Percentiles rank a stretch among this genome's conserved stretches.
phyloP scores from a whole-genome alignment of 805 yeast genomes.

The Ogataea dorogensis region DNA sequence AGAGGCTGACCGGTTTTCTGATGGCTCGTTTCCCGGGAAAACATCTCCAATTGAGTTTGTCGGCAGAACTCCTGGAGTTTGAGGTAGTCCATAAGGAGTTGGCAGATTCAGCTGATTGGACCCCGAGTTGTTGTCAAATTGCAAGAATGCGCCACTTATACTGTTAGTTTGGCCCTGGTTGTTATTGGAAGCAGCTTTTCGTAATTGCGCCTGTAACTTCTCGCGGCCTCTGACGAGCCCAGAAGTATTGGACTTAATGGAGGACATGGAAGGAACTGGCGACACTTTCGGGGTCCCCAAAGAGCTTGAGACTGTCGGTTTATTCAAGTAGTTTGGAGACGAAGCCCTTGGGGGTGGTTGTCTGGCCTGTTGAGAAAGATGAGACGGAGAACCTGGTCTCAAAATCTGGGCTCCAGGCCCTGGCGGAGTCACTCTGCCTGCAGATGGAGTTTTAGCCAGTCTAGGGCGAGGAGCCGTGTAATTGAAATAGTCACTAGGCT shows the following conservation, averaged over 20 bases:
- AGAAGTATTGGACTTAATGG: conserved; percentile 3
- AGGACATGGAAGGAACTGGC: conserved; percentile 6
- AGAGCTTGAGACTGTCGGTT: conserved; percentile 4
- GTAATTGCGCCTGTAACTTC: conserved; percentile 23
- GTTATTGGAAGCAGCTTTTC: conserved; percentile 19
- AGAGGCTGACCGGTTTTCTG: background rate
- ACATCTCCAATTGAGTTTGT: conserved; percentile 24
- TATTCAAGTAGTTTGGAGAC: conserved; percentile 14
- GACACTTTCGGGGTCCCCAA: conserved; percentile 5
- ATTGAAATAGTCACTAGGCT: conserved; percentile 28
- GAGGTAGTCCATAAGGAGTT: conserved; percentile 16
- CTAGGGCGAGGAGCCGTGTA: conserved; percentile 30
- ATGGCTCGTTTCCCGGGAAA: conserved; percentile 15
- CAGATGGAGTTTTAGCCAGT: conserved; percentile 14
- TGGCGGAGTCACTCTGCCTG: conserved; percentile 7
- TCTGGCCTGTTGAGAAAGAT: conserved; percentile 13
- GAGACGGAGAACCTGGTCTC: conserved; percentile 10
- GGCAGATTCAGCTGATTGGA: conserved; percentile 1
- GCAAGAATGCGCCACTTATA: conserved; percentile 16
- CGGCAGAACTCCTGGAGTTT: conserved; percentile 27
- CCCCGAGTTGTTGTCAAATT: conserved; percentile 8
- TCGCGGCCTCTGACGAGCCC: conserved; percentile 25
- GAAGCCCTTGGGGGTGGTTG: conserved; percentile 16
- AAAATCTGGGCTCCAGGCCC: conserved; percentile 8
- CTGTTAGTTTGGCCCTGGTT: conserved; percentile 13